A percentile compares a stretch with the other conserved stretches of the same genome.
These are phyloP conservation scores for Dianthus caryophyllus DNA, from an alignment of 148 eudicot genomes.

Conservation along the genomic window DNA sequence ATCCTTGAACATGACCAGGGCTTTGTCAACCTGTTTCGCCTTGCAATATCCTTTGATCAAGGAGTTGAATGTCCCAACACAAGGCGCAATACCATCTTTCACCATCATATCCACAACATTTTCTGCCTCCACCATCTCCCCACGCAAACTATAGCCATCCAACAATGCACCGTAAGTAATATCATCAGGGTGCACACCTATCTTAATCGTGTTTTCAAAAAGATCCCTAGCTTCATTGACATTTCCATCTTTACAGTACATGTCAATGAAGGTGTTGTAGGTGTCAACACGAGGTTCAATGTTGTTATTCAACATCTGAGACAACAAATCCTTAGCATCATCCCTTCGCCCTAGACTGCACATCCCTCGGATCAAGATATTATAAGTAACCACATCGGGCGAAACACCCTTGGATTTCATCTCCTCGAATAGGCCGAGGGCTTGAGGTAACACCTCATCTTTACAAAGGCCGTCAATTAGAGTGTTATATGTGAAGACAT, in stretches of 20 bases:
- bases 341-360: conserved; percentile 16
- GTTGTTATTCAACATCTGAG: conserved; percentile 7
- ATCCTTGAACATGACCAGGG: conserved; percentile 3
- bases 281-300: not conserved
- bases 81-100: conserved; percentile 4
- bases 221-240: not conserved
- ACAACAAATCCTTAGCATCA: conserved; percentile 1
- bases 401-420: conserved; percentile 8
- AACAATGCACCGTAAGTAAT: conserved; percentile 15
- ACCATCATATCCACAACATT: conserved; percentile 5
- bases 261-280: conserved; percentile 8
- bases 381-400: conserved; percentile 7
- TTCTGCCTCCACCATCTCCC: conserved; percentile 3
- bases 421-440: not conserved
- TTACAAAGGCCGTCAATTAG: conserved; percentile 1
- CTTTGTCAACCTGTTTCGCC: conserved; percentile 10
- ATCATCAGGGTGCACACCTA: conserved; percentile 4
- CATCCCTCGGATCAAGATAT: conserved; percentile 1
- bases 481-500: too few species aligned
- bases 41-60: conserved; percentile 24
- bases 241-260: conserved; percentile 15
- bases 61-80: conserved; percentile 2
- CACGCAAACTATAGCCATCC: conserved; percentile 9
- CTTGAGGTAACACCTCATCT: conserved; percentile 8
- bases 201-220: not conserved